phyloP scores from a whole-genome alignment of 305 asterid genomes.

The Fraxinus paxiana region DNA sequence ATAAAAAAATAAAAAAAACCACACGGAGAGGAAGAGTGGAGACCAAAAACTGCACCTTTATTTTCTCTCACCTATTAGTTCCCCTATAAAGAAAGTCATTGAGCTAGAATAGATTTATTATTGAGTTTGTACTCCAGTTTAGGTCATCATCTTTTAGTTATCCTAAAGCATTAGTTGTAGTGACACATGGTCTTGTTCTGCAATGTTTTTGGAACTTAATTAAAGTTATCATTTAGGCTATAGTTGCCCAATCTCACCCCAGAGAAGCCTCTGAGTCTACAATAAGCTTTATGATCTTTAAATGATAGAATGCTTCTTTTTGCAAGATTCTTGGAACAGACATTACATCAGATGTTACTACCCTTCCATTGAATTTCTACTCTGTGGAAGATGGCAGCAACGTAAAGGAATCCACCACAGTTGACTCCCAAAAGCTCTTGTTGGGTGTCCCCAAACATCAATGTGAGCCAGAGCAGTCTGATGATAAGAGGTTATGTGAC shows the following conservation, averaged over 20 bases:
- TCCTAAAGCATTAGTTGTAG: background rate
- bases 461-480: conserved; percentile 35
- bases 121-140: background rate
- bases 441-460: conserved; percentile 28
- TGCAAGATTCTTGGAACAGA: conserved; percentile 65
- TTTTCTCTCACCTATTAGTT: background rate
- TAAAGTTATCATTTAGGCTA: background rate
- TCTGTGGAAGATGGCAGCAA: conserved; percentile 33
- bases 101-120: background rate
- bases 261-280: background rate
- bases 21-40: background rate
- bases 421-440: conserved; percentile 34
- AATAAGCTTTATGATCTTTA: conserved; percentile 8
- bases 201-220: background rate
- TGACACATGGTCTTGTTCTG: background rate
- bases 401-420: conserved; percentile 45
- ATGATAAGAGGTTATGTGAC: conserved; percentile 28
- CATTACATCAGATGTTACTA: conserved; percentile 32
- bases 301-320: conserved; percentile 1
- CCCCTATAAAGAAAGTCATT: background rate
- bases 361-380: conserved; percentile 35
- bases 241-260: background rate
- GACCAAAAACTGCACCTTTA: background rate
- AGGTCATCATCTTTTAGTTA: background rate
- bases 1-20: background rate